Base-by-base conservation (phyloP, 139 green algal genomes). In the Volvox reticuliferus region DNA sequence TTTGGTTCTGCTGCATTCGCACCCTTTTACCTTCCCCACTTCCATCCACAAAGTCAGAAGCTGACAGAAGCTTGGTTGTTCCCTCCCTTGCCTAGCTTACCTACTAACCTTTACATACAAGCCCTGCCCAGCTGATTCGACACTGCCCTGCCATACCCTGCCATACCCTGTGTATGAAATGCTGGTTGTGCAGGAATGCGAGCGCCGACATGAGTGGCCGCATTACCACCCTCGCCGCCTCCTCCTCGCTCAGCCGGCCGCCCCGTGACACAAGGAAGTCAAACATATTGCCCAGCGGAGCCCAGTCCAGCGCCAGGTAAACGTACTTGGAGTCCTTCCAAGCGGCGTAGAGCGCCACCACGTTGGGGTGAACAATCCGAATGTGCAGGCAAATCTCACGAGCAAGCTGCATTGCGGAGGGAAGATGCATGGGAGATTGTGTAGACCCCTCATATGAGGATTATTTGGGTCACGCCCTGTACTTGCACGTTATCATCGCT, bases 131-230 rank as follows among this genome's bases (percentile, higher is more conserved):
- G 44, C 44, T 55, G 44, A 55, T 9, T 5, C 62, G 19, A 69
- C 62, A 73, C 65, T 73, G 35, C 79, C 24, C n/a, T n/a, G n/a
- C n/a, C n/a, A n/a, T 55, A 12, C n/a, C 63, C 30, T 36, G 24
- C 12, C 86, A 22, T 26, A 85, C 89, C 92, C 98, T 90, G 94
- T 99, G 98, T 79, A 99, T 99, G 83, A 99, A 91, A 50, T 91
- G 91, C 69, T 94, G 93, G 17, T 75, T 65, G 82, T 95, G 92
- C 44, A 95, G 91, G 92, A 93, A 94, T n/a, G 76, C 82, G 67
- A 95, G 86, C 37, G 87, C 86, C 3, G 86, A 67, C 77, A 95
- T 26, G 68, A 95, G 92, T 44, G 93, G 93, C 78, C 68, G 18
- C 16, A 94, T 89, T 26, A 94, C 89, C 30, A 81, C 71, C 67